phyloP scores from a whole-genome alignment of 164 flowering plant species.

The Euptelea pleiosperma region DNA sequence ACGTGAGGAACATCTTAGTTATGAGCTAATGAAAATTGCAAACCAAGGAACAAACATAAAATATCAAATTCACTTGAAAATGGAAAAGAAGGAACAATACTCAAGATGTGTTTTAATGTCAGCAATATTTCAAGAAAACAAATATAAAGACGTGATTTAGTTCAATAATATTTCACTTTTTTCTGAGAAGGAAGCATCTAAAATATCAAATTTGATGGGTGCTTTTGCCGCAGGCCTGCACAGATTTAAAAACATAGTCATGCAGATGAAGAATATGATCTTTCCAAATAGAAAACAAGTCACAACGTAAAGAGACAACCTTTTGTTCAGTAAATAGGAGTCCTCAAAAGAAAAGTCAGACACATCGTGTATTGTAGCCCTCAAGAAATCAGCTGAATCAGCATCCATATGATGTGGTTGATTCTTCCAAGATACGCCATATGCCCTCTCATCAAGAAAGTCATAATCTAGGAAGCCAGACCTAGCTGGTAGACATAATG shows the following conservation, averaged over 20 bases:
- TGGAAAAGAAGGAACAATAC: no score
- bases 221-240: constrained; percentile 25
- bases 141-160: not conserved
- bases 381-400: constrained; percentile 19
- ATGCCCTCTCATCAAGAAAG: constrained; percentile 25
- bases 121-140: not conserved
- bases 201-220: constrained; percentile 16
- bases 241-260: constrained; percentile 10
- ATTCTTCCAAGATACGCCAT: constrained; percentile 24
- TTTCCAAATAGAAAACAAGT: constrained; percentile 5
- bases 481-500: constrained; percentile 21
- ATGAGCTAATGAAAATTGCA: no score
- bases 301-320: constrained; percentile 25
- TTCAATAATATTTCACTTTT: not conserved
- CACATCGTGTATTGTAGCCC: constrained; percentile 15
- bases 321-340: constrained; percentile 18
- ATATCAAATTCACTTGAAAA: no score
- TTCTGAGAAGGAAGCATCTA: constrained; percentile 26
- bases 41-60: no score
- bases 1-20: no score
- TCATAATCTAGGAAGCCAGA: constrained; percentile 24
- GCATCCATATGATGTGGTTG: constrained; percentile 23
- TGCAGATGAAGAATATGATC: not conserved
- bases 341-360: constrained; percentile 28
- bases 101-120: no score